phyloP scores from a whole-genome alignment of 2,329 filamentous ascomycete genomes.

The Sporothrix globosa region DNA sequence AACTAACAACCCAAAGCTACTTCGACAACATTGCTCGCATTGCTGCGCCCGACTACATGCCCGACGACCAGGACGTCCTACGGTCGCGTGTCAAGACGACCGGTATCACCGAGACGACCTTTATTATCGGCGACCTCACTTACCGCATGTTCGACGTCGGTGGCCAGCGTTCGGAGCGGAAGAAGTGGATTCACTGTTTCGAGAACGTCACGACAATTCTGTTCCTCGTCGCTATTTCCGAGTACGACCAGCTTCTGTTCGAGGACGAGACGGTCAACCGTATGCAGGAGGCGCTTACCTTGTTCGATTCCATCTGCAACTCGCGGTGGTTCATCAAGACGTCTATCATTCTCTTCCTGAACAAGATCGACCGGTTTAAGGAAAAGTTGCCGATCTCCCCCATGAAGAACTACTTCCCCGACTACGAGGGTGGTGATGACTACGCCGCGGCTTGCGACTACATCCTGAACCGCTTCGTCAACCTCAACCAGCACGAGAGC shows the following conservation, averaged over 20 bases:
- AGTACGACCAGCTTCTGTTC: slow-evolving; percentile 94
- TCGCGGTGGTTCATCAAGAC: slow-evolving; percentile 90
- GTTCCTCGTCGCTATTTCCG: slow-evolving; percentile 94
- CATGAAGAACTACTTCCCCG: slow-evolving; percentile 88
- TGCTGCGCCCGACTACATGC: slow-evolving; percentile 87
- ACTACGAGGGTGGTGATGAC: slow-evolving; percentile 93
- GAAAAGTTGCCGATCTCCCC: slow-evolving; percentile 80
- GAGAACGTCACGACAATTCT: slow-evolving; percentile 97
- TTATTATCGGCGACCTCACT: slow-evolving; percentile 91
- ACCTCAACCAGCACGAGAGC: slow-evolving; percentile 96
- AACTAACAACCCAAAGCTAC: slow-evolving; percentile 62
- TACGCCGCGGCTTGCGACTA: slow-evolving; percentile 97
- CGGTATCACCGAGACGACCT: slow-evolving; percentile 94
- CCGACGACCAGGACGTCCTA: slow-evolving; percentile 92
- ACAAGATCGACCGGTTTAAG: slow-evolving; percentile 90
- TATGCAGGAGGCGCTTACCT: slow-evolving; percentile 86
- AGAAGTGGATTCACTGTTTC: slow-evolving; percentile 99
- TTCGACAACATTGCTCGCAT: slow-evolving; percentile 95
- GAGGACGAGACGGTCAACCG: slow-evolving; percentile 96
- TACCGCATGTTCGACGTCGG: slow-evolving; percentile 98
- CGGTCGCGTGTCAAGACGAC: slow-evolving; percentile 97
- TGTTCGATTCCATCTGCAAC: slow-evolving; percentile 87
- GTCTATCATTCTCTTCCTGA: slow-evolving; percentile 84
- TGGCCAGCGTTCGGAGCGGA: slow-evolving; percentile 91
- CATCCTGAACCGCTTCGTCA: slow-evolving; percentile 97